Evolutionary conservation across 257 asterid species (phyloP).

Genomic region (Nicotiana otophora): DNA sequence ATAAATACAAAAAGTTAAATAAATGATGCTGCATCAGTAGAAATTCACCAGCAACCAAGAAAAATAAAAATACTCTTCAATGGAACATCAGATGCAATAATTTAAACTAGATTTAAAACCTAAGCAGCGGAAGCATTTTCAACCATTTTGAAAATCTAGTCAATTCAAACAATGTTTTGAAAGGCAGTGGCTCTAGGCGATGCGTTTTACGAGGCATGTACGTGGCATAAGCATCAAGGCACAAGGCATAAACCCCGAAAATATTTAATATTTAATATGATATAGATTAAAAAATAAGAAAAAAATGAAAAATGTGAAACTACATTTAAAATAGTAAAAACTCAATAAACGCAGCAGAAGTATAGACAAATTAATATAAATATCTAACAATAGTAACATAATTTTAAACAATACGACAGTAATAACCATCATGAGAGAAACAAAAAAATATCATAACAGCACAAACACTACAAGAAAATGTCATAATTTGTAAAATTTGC

Average conservation of each 20-base stretch:
- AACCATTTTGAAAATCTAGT: neutral
- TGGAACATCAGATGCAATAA: neutral
- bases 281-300: neutral
- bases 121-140: neutral
- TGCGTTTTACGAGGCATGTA: neutral
- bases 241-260: neutral
- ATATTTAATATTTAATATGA: neutral
- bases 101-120: neutral
- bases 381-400: neutral
- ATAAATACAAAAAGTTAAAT: neutral
- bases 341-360: neutral
- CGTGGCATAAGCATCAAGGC: neutral
- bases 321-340: neutral
- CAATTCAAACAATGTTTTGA: neutral
- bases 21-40: neutral
- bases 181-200: neutral
- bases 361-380: neutral
- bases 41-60: conserved; percentile 2
- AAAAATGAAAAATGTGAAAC: neutral
- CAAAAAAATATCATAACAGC: neutral
- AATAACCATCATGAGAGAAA: neutral
- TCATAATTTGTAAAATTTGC: too few relatives aligned
- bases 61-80: neutral
- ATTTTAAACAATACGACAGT: neutral
- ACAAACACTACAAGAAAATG: neutral